phyloP scores from a whole-genome alignment of 257 asterid genomes.

The Solanum tacnaense region DNA sequence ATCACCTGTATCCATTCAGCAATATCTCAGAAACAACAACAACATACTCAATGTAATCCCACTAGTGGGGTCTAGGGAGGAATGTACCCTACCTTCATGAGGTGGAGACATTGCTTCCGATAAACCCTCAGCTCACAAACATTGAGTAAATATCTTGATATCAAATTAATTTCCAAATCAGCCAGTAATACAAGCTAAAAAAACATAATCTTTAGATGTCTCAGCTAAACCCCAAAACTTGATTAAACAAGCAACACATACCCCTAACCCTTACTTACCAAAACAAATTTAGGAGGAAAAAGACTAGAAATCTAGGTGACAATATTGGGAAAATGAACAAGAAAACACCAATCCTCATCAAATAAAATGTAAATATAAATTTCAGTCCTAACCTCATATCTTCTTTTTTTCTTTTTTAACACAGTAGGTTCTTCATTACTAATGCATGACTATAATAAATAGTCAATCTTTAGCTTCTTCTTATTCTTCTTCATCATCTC shows the following conservation, averaged over 20 bases:
- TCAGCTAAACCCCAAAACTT: neutral
- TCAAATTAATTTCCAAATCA: neutral
- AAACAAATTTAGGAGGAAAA: neutral
- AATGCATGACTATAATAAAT: constrained; percentile 10
- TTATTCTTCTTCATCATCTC: constrained; percentile 7
- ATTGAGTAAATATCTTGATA: neutral
- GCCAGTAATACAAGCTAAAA: neutral
- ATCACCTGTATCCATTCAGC: neutral
- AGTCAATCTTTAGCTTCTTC: constrained; percentile 15
- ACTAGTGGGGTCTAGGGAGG: neutral
- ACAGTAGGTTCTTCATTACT: constrained; percentile 2
- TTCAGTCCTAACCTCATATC: neutral
- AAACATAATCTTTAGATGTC: neutral
- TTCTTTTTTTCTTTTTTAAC: constrained; percentile 3
- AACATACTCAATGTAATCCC: neutral
- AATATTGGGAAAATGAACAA: neutral
- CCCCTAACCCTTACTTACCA: neutral
- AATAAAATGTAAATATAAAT: neutral
- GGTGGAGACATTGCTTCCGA: neutral
- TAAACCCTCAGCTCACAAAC: neutral
- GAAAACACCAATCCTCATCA: neutral
- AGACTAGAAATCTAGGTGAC: neutral
- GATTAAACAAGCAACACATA: neutral
- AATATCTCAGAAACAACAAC: neutral
- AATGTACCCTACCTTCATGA: neutral